Base-by-base conservation (phyloP, 2,329 filamentous ascomycete genomes). In the Simplicillium aogashimaense region DNA sequence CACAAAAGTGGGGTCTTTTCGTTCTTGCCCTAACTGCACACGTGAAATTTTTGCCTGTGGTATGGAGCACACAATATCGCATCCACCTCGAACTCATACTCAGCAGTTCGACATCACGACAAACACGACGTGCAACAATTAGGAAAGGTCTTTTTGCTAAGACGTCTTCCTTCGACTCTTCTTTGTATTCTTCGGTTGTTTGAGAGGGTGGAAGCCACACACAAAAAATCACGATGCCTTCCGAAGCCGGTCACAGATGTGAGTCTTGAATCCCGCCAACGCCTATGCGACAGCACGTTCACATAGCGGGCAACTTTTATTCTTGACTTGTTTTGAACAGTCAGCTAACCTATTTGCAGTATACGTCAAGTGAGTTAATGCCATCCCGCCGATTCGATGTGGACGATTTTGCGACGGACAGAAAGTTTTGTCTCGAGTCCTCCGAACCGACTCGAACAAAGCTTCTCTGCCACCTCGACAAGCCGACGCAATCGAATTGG, bases 171-270 rank as follows among this genome's bases (percentile, higher is more conserved):
- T 53, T 53, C 53, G 48, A 59, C 56, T 56, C 53, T 63, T 57
- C 56, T 58, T 60, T 54, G 58, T 54, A 59, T 57, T 55, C 59
- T 53, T 55, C 60, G 63, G 60, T 67, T 61, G 59, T 57, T 64
- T 62, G 63, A 67, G 65, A 66, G 65, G 60, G 59, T 57, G 60
- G 59, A 61, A 60, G 59, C 52, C 56, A 57, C 58, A 67, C 51
- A 57, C 58, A 64, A 69, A 67, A 64, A 69, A 69, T 71, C 81
- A 88, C 78, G 69, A 92, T 92, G 85, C 78, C 83, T 83, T 82
- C 84, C 64, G 83, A 86, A 79, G 75, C 82, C 65, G 84, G 84
- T 72, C 83, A 89, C 81, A 80, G 85, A 83, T 75, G 85, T 90
- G 72, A 85, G 85, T 85, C 53, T 25, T 25, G 20, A 25, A 25